Conservation (phyloP, 192 early-diverging fungal species). For the Umbelopsis sp. region DNA sequence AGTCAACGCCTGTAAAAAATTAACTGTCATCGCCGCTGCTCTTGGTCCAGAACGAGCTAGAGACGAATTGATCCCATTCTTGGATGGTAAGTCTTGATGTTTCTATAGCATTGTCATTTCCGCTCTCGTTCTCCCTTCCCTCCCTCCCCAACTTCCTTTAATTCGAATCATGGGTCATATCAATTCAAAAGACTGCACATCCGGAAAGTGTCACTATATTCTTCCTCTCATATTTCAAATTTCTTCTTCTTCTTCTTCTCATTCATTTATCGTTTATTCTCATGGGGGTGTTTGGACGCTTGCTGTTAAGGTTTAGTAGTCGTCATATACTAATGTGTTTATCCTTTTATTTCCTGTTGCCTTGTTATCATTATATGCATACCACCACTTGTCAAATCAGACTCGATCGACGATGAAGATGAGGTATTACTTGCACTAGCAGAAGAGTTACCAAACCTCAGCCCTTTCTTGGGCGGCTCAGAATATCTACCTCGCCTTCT, state of each 20-base stretch:
- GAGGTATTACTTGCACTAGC: constrained; percentile 93
- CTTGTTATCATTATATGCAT: neutral
- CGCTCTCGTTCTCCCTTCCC: no score
- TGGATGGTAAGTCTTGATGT: constrained; percentile 74
- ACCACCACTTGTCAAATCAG: constrained; percentile 41
- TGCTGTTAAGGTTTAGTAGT: neutral
- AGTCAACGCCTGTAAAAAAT: constrained; percentile 80
- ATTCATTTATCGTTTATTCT: no score
- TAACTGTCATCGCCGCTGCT: constrained; percentile 90
- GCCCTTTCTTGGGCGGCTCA: constrained; percentile 93
- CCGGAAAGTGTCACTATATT: no score
- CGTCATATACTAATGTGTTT: neutral
- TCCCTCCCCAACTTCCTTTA: neutral
- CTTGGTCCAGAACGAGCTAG: constrained; percentile 94
- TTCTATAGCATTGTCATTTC: neutral
- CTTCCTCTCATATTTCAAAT: no score
- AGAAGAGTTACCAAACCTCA: constrained; percentile 91
- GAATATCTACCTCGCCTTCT: constrained; percentile 84
- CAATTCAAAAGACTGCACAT: no score
- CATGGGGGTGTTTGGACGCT: neutral
- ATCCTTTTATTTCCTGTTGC: neutral
- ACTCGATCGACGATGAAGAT: constrained; percentile 99
- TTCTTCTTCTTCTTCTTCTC: no score
- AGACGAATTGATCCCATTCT: constrained; percentile 95
- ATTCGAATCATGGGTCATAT: neutral